Evolutionary conservation across 2,329 filamentous ascomycete genomes (phyloP).

Genomic region (Ophiostoma pallidulum): DNA sequence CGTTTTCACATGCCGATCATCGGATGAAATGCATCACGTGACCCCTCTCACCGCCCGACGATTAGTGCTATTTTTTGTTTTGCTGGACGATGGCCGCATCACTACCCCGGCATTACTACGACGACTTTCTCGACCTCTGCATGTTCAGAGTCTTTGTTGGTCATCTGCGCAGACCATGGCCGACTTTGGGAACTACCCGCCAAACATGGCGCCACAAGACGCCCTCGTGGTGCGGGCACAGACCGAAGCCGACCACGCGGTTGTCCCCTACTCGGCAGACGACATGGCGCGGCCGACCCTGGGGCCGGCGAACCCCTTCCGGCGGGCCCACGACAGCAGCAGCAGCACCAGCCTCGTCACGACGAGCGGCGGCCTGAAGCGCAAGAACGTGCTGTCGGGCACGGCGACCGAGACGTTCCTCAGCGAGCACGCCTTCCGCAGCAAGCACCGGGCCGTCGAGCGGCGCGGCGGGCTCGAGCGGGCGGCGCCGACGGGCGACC

Average conservation of each 20-base stretch:
- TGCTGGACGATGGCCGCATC: too few relatives aligned
- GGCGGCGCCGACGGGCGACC: conserved; percentile 43
- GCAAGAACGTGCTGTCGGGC: conserved; percentile 77
- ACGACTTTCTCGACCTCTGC: neutral
- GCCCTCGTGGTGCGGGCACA: conserved; percentile 50
- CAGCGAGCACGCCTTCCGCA: conserved; percentile 82
- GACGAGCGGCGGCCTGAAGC: conserved; percentile 43
- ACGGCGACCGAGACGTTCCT: conserved; percentile 80
- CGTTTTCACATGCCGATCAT: too few relatives aligned
- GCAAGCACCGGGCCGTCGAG: conserved; percentile 76
- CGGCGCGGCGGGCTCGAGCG: conserved; percentile 49
- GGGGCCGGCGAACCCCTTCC: conserved; percentile 69
- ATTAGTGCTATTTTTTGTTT: too few relatives aligned
- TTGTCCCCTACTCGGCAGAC: conserved; percentile 60
- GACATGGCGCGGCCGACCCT: conserved; percentile 56
- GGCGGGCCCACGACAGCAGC: conserved; percentile 30
- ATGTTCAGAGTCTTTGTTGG: neutral
- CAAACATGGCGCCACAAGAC: conserved; percentile 56
- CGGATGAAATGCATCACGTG: too few relatives aligned
- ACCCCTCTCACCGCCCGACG: too few relatives aligned
- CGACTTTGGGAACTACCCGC: conserved; percentile 53
- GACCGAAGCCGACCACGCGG: conserved; percentile 47
- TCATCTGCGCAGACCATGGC: conserved; percentile 35
- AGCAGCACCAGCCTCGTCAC: neutral
- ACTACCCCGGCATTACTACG: too few relatives aligned